phyloP scores from a whole-genome alignment of 352 stramenopile species.

The Globisporangium cylindrosporum region DNA sequence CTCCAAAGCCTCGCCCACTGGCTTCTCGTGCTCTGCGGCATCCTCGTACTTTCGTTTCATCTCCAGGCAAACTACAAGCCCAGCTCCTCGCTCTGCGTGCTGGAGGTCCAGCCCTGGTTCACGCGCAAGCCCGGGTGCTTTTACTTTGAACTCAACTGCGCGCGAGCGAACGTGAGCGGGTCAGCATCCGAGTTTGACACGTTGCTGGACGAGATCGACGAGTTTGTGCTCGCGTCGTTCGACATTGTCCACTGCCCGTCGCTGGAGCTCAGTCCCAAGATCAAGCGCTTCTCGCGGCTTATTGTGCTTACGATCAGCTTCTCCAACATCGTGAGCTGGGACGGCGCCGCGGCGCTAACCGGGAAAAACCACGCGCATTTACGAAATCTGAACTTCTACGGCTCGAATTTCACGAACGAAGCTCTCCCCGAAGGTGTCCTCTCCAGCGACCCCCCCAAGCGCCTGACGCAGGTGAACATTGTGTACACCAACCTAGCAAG shows the following conservation, averaged over 20 bases:
- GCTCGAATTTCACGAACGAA: slow-evolving; percentile 29
- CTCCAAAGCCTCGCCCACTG: slow-evolving; percentile 1
- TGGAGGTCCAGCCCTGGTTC: slow-evolving; percentile 32
- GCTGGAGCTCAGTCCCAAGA: slow-evolving; percentile 27
- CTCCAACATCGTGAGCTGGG: slow-evolving; percentile 30
- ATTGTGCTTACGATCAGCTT: slow-evolving; percentile 43
- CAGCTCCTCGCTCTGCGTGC: slow-evolving; percentile 18
- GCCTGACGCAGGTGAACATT: slow-evolving; percentile 25
- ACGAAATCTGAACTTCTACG: slow-evolving; percentile 26
- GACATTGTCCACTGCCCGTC: slow-evolving; percentile 35
- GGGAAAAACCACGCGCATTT: slow-evolving; percentile 23
- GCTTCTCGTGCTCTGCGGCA: slow-evolving; percentile 19
- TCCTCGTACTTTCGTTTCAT: slow-evolving; percentile 18
- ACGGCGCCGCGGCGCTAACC: slow-evolving; percentile 21
- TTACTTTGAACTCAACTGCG: slow-evolving; percentile 28
- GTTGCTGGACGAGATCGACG: slow-evolving; percentile 23
- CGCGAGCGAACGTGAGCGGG: slow-evolving; percentile 14
- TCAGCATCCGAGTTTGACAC: slow-evolving; percentile 10
- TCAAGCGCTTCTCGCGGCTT: slow-evolving; percentile 29
- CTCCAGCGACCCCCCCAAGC: slow-evolving; percentile 24
- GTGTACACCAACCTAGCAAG: slow-evolving; percentile 27
- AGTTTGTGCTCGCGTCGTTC: slow-evolving; percentile 20
- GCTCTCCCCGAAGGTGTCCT: slow-evolving; percentile 27
- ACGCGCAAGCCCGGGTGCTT: slow-evolving; percentile 24
- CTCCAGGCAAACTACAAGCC: slow-evolving; percentile 11